Conservation (phyloP, 2,329 filamentous ascomycete genomes). For the Geosmithia putterillii region DNA sequence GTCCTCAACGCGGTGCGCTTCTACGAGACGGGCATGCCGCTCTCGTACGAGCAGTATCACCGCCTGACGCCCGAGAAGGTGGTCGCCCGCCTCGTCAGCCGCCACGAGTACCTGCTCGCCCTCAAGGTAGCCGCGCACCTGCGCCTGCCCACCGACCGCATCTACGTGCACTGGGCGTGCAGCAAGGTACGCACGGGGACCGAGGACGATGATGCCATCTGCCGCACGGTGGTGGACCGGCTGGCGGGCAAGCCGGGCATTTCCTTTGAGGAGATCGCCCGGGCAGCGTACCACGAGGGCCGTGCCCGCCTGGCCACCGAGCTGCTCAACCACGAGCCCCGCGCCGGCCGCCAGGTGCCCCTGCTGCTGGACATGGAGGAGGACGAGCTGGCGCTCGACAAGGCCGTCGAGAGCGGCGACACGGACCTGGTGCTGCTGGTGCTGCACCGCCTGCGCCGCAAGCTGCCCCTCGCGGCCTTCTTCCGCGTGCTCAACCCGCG, state of each 20-base stretch:
- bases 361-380: constrained; percentile 91
- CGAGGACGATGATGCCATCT: constrained; percentile 81
- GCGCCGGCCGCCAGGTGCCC: constrained; percentile 91
- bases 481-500: constrained; percentile 83
- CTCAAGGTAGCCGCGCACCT: constrained; percentile 82
- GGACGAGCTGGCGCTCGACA: constrained; percentile 87
- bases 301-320: constrained; percentile 79
- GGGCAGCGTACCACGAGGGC: constrained; percentile 88
- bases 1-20: constrained; percentile 88
- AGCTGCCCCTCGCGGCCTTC: constrained; percentile 79
- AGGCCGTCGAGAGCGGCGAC: constrained; percentile 90
- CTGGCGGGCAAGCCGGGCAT: constrained; percentile 82
- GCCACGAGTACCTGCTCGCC: constrained; percentile 83
- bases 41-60: constrained; percentile 90
- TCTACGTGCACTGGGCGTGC: constrained; percentile 95
- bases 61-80: constrained; percentile 81
- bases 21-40: constrained; percentile 78
- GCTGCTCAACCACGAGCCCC: constrained; percentile 83
- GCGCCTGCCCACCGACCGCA: constrained; percentile 71
- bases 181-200: constrained; percentile 80
- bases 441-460: constrained; percentile 76
- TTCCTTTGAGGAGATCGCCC: constrained; percentile 89
- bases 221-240: constrained; percentile 73
- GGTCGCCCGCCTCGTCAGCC: constrained; percentile 74
- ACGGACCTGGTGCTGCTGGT: constrained; percentile 89